A percentile compares a stretch with the other conserved stretches of the same genome.
Evolutionary conservation across 352 stramenopile species (phyloP).

Genomic region (Globisporangium emineosum): DNA sequence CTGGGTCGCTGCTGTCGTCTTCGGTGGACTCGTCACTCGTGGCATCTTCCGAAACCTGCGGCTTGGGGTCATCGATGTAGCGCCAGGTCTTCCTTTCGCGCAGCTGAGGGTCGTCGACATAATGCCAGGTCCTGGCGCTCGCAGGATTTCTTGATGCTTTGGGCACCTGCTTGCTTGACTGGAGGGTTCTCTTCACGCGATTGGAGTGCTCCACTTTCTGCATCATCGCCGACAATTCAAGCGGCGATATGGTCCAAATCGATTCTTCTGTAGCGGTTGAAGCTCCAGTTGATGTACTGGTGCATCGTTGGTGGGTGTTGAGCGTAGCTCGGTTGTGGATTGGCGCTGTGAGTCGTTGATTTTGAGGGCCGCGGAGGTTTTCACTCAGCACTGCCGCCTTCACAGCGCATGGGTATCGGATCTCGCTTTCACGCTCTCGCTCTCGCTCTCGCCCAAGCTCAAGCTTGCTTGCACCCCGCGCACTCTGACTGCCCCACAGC

Average conservation of each 20-base stretch:
- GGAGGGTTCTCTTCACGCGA: background rate
- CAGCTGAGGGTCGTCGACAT: background rate
- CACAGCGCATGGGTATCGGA: background rate
- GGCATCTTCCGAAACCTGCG: background rate
- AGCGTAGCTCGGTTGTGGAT: background rate
- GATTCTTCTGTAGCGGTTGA: background rate
- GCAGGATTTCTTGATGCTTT: background rate
- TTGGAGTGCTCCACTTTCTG: background rate
- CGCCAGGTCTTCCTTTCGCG: background rate
- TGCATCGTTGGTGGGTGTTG: background rate
- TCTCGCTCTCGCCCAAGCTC: background rate
- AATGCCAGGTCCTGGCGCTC: background rate
- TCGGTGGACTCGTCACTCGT: conserved; percentile 12
- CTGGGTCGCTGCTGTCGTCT: conserved; percentile 12
- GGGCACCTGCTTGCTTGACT: background rate
- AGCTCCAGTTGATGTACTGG: background rate
- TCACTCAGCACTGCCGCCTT: background rate
- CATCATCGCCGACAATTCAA: conserved; percentile 13
- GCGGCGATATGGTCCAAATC: conserved; percentile 12
- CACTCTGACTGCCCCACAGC: background rate
- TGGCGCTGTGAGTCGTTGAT: background rate
- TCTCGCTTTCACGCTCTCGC: background rate
- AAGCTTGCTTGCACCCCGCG: background rate
- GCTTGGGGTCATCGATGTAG: background rate
- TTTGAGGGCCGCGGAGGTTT: background rate